Evolutionary conservation across 306 rosid genomes (phyloP), one percentile per base, ranked within the genome.

Genomic region (Acmispon strigosus): DNA sequence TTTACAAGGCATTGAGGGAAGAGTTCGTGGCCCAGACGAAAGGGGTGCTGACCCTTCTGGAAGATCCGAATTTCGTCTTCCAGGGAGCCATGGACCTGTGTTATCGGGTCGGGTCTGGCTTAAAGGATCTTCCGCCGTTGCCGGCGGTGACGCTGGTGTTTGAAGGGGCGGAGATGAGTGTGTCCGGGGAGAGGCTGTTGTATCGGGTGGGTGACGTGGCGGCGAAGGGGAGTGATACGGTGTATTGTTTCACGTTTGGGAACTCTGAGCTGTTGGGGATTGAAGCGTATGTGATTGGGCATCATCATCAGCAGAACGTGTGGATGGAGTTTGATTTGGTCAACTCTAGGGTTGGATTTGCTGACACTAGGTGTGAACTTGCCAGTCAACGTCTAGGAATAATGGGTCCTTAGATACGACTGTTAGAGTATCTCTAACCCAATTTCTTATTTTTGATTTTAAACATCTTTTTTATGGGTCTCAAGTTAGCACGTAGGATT

Each of bases 281-380:
- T 9, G 96, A 89, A 37, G 92, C 96, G 1, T 89, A 73, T 10
- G 83, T 92, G 59, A 87, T 92, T 64, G 98, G 96, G 0, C 89
- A 92, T 45, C 83, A 92, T 72, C 98, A 92, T 43, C 98, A 92
- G 69, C 96, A 87, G 47, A 89, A 92, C 65, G 74, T 92, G 84
- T 92, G 98, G 98, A 85, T 89, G 92, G 98, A 92, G 71, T 92
- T 89, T 57, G 98, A 92, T 66, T 42, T 89, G 74, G 90, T 29
- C 39, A 89, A 81, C 39, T 86, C 90, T 2, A 83, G 98, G 65
- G 83, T 92, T 41, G 96, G 98, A 50, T 86, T 92, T 54, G 92
- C 85, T 2, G 82, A 82, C 34, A 78, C 88, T 2, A 83, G 76
- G 55, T 92, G 98, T 61, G 89, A 89, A 5, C 87, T 86, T 4